Conservation (phyloP, 2,329 filamentous ascomycete genomes). For the Fusarium incarnatum region DNA sequence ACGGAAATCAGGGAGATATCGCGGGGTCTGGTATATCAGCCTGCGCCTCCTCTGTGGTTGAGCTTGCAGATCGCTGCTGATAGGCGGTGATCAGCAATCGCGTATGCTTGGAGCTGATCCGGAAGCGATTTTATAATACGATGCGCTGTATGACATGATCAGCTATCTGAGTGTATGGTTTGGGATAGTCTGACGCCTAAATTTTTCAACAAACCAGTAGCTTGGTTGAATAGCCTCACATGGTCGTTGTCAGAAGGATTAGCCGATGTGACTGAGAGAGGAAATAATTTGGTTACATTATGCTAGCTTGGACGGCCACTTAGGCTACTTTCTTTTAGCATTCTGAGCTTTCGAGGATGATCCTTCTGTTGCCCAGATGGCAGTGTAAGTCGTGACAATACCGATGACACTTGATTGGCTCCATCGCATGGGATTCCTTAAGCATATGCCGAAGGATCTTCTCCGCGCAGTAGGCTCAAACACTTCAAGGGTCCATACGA, state of each 20-base stretch:
- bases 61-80: conserved; percentile 70
- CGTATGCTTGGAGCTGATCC: conserved; percentile 61
- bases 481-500: neutral
- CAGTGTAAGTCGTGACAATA: neutral
- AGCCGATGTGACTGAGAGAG: neutral
- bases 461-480: neutral
- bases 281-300: rapidly evolving
- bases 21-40: conserved; percentile 1
- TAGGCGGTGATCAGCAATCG: conserved; percentile 62
- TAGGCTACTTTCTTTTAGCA: neutral
- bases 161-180: neutral
- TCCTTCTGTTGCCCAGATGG: neutral
- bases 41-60: conserved; percentile 49
- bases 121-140: conserved; percentile 76
- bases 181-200: conserved; percentile 50
- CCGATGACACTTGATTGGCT: neutral
- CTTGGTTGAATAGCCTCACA: neutral
- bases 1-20: conserved; percentile 27
- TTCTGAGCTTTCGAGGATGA: neutral
- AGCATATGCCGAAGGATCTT: neutral
- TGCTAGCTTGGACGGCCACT: no score
- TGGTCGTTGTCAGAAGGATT: neutral
- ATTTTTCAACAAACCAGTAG: conserved; percentile 66
- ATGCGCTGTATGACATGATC: conserved; percentile 60
- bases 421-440: neutral